A percentile compares a stretch with the other conserved stretches of the same genome.
These are phyloP conservation scores for Schrenkiella parvula DNA, from an alignment of 345 rosid species.

Conservation along the genomic window DNA sequence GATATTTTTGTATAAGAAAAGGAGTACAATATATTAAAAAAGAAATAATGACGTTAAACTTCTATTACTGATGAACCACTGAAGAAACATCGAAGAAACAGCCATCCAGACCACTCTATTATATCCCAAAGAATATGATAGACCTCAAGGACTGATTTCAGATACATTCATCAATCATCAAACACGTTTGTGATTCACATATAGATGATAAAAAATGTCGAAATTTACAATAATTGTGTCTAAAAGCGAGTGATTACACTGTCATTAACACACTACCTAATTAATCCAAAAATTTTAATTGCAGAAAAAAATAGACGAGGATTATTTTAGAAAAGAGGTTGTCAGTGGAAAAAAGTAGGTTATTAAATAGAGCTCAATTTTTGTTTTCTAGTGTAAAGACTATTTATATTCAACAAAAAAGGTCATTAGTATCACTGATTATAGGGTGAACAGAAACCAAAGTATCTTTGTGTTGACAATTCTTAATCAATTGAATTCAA, in stretches of 20 bases:
- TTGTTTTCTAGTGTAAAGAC: neutral
- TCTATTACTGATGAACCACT: neutral
- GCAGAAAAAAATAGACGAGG: neutral
- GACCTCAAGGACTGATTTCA: neutral
- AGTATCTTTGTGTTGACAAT: neutral
- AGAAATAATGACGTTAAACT: neutral
- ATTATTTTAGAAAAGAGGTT: too few species aligned
- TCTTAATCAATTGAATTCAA: too few species aligned
- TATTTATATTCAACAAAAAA: too few species aligned
- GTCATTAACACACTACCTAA: neutral
- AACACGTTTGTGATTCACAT: neutral
- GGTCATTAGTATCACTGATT: neutral
- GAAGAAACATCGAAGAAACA: neutral
- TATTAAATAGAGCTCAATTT: neutral
- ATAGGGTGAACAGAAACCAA: neutral
- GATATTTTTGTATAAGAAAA: too few species aligned
- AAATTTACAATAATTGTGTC: neutral
- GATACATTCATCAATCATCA: neutral
- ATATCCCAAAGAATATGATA: neutral
- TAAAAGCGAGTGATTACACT: neutral
- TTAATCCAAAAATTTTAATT: neutral
- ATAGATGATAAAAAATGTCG: neutral
- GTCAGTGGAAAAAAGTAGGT: neutral
- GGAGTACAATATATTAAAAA: too few species aligned
- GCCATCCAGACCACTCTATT: neutral